Evolutionary conservation across 2,329 filamentous ascomycete genomes (phyloP), one percentile per base, ranked within the genome.

Genomic region (Colletotrichum sp.): DNA sequence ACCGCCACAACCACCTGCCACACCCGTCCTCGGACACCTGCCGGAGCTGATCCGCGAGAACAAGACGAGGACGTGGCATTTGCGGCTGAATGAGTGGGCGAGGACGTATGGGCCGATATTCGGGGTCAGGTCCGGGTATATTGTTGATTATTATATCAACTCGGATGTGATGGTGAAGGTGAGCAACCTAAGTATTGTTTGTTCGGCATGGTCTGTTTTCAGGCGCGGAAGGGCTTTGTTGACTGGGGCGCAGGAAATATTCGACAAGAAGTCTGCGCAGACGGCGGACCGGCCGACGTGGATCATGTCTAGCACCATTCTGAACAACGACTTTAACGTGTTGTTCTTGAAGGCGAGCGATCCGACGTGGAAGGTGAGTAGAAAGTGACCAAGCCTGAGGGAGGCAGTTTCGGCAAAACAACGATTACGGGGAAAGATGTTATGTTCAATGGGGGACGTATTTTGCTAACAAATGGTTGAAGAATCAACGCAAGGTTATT

Each of bases 141-240:
- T 74, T 48, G 66, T 74, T 16, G 71, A 70, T 48, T 74, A 70
- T 28, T 64, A 64, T 5, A 16, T 74, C 39, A 74, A 74, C 15
- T 64, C 71, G 2, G 66, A 74, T 9, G 12, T 52, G 6, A 10
- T 72, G 16, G 71, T 63, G 15, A 74, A 70, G 43, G 66, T 74
- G 7, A 55, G 65, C 7, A 28, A 4, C 7, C 52, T 7, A 24
- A 8, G 7, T 28, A 2, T 24, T 5, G 3, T 16, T 59, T 59
- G 26, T 24, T 8, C 8, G 55, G n/a, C 9, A n/a, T n/a, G 39
- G 39, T 3, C 3, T 48, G 18, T 1, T 10, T 4, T n/a, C 3
- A n/a, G 9, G 39, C 39, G 18, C 18, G 39, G 39, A 12, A 18
- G 16, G n/a, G 24, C 16, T 18, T 10, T 10, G n/a, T 3, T 70